Evolutionary conservation across 352 stramenopile genomes (phyloP), one percentile per base, ranked within the genome.

Genomic region (Globisporangium cystogenes): DNA sequence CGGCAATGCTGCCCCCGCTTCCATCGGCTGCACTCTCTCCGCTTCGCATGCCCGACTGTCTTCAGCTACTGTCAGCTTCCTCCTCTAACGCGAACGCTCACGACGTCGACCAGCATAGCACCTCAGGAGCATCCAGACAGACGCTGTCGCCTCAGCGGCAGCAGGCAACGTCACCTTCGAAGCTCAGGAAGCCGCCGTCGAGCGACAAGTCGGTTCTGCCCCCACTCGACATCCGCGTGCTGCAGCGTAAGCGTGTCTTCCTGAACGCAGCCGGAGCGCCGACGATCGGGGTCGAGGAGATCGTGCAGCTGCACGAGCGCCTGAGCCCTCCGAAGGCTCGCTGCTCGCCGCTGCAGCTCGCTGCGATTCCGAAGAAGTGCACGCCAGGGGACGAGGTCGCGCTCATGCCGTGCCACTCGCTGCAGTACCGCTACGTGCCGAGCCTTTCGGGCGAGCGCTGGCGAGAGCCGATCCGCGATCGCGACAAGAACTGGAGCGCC

Each of bases 401-500:
- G 21, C 68, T 90, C n/a, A 90, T 90, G 78, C 78, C 78, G 2
- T 90, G 78, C 42, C 70, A 87, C 61, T 75, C 73, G 21, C 49
- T 85, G 3, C 60, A 68, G 23, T 69, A 86, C 24, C 70, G 78
- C 5, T 69, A 60, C 16, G 60, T 65, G 16, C 56, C 70, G 26
- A 60, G 55, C 35, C 57, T 73, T 18, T 36, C 39, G 24, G 64
- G 57, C 18, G 78, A 90, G 54, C 53, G 55, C 20, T 90, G 72
- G 72, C 54, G 62, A 21, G 78, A 90, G 42, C 76, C 78, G 12
- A 37, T 85, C 7, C 69, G 76, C 12, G 74, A 87, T 47, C 74
- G 78, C 10, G 55, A 82, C 61, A 90, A 87, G 51, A 31, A 67
- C 18, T 90, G 76, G 76, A 43, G 58, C 11, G 49, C 61, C 3